Conservation (phyloP, 805 yeast genomes). For the Sugiyamaella qingdaonensis region DNA sequence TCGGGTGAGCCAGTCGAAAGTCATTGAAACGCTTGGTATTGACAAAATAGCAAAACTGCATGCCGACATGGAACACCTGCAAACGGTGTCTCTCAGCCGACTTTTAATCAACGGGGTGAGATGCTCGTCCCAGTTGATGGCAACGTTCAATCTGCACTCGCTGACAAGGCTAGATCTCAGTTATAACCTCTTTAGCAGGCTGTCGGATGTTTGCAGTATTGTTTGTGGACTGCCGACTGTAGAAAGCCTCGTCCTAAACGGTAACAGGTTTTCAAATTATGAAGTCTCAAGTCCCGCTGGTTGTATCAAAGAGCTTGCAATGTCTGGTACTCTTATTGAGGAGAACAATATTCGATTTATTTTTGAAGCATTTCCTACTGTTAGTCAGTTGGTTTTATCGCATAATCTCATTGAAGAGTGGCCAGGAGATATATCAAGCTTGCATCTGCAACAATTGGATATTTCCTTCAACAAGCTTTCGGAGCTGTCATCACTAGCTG, state of each 20-base stretch:
- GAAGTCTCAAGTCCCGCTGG: neutral
- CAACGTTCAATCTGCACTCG: constrained; percentile 3
- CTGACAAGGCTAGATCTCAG: constrained; percentile 51
- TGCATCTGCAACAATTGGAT: constrained; percentile 20
- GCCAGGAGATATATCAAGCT: constrained; percentile 11
- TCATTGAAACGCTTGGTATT: constrained; percentile 62
- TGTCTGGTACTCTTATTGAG: constrained; percentile 21
- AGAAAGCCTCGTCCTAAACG: constrained; percentile 44
- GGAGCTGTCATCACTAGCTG: neutral
- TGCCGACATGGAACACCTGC: constrained; percentile 42
- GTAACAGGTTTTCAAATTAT: constrained; percentile 29
- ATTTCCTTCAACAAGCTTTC: constrained; percentile 43
- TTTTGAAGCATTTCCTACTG: constrained; percentile 35
- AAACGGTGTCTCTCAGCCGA: constrained; percentile 48
- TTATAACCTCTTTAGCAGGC: constrained; percentile 48
- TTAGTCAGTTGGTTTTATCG: constrained; percentile 12
- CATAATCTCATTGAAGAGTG: constrained; percentile 20
- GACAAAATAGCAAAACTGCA: constrained; percentile 49
- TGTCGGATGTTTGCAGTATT: constrained; percentile 39
- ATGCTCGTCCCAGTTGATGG: neutral
- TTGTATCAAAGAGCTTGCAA: constrained; percentile 17
- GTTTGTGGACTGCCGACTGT: constrained; percentile 38
- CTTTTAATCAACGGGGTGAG: constrained; percentile 32
- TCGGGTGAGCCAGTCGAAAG: constrained; percentile 51
- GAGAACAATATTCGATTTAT: constrained; percentile 10